Evolutionary conservation across 805 yeast species (phyloP), one percentile per base, ranked within the genome.

Genomic region (Ogataea dorogensis): DNA sequence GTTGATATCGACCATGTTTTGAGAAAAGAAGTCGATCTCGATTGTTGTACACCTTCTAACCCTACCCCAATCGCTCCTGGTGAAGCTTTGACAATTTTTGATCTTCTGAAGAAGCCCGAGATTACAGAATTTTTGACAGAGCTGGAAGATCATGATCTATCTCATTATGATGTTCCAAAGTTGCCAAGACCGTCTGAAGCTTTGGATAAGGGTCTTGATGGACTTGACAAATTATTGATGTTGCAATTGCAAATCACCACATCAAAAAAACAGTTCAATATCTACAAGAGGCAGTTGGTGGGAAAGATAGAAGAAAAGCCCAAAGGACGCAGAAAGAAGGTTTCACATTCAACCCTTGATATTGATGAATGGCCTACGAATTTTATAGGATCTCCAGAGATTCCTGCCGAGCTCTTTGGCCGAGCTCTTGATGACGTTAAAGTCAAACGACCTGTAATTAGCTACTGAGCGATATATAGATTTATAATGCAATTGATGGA

Each of bases 1-100:
- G 88, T 93, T 24, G 99, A 93, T 55, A 75, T 94, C 36, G 99
- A 93, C 54, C 75, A 72, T 43, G 84, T 91, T 4, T 63, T 94
- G 48, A 69, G 99, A 48, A 93, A 93, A 53, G 98, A 94, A 50
- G 98, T 91, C n/a, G 79, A 79, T 46, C 66, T 88, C 69, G 87
- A 82, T 44, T 91, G 98, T 61, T 70, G 87, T 2, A 94, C 98
- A 0, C 96, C 97, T 0, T 86, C 96, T 0, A 81, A 88, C 49
- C 78, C 81, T 0, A 49, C 55, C 5, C 64, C 91, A 0, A 79
- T 89, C 12, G 74, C 83, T 1, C 82, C 80, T 5, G 99, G 99
- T 8, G 88, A 83, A 54, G 75, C 86, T 0, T 52, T 85, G 11
- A 78, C 78, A 44, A 87, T 93, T 16, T 50, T 45, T 19, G 49